phyloP scores from a whole-genome alignment of 768 basidiomycete genomes.

The Rhizopogon roseolus region DNA sequence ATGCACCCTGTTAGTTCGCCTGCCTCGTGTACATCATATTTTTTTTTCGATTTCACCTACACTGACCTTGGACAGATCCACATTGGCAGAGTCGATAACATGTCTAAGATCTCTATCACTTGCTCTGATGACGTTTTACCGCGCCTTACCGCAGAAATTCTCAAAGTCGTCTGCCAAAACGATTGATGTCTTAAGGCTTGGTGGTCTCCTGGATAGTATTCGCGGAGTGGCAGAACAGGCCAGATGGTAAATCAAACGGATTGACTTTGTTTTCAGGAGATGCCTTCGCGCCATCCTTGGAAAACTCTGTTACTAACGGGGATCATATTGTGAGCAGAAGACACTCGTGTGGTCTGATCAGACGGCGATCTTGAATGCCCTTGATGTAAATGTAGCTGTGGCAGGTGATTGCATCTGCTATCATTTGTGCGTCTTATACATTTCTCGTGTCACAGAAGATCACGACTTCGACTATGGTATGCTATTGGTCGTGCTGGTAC shows the following conservation, averaged over 20 bases:
- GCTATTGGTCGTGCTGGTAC: constrained; percentile 9
- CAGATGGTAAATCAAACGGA: constrained; percentile 59
- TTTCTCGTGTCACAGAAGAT: constrained; percentile 50
- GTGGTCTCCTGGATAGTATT: constrained; percentile 60
- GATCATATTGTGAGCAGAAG: constrained; percentile 75
- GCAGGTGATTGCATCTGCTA: constrained; percentile 49
- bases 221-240: constrained; percentile 39
- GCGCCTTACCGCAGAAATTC: constrained; percentile 72
- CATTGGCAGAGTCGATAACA: constrained; percentile 14
- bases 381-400: constrained; percentile 75
- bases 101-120: constrained; percentile 41
- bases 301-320: constrained; percentile 84
- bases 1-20: too few species aligned
- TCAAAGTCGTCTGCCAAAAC: constrained; percentile 46
- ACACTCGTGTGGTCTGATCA: constrained; percentile 9
- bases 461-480: constrained; percentile 90
- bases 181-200: constrained; percentile 87
- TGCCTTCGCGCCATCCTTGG: constrained; percentile 81
- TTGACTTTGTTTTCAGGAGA: constrained; percentile 87
- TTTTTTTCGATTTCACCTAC: too few species aligned
- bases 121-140: constrained; percentile 87
- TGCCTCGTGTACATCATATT: too few species aligned
- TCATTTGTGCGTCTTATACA: too few species aligned
- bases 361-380: constrained; percentile 70
- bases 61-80: too few species aligned